Percentiles rank a stretch among this genome's conserved stretches.
Evolutionary conservation across 495 filamentous ascomycete genomes (phyloP).

Genomic region (Neurospora sp.): DNA sequence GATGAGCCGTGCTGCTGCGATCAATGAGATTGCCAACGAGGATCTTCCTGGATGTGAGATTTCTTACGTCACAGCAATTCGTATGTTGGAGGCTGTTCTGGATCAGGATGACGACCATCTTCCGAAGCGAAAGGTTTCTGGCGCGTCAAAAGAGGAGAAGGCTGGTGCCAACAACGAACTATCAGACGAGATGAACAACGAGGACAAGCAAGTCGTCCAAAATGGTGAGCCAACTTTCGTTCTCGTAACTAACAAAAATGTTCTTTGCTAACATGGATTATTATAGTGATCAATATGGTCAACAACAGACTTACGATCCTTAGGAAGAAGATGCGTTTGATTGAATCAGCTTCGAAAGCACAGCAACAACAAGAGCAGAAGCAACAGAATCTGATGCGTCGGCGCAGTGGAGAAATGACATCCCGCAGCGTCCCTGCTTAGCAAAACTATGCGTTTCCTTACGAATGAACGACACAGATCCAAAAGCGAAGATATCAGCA

Average conservation of each 20-base stretch:
- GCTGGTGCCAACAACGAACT: conserved; percentile 36
- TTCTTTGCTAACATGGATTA: conserved; percentile 6
- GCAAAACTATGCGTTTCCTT: conserved; percentile 6
- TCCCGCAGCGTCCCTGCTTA: conserved; percentile 34
- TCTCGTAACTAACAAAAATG: not conserved
- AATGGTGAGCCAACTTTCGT: conserved; percentile 42
- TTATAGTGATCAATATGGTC: conserved; percentile 38
- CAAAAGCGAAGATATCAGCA: not conserved
- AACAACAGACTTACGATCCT: conserved; percentile 27
- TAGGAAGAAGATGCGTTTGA: conserved; percentile 35
- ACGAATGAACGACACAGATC: conserved; percentile 1
- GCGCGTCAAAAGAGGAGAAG: conserved; percentile 31
- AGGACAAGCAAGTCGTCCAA: conserved; percentile 62
- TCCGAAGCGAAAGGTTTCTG: conserved; percentile 29
- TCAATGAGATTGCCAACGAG: conserved; percentile 88
- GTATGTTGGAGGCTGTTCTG: conserved; percentile 87
- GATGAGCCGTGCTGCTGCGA: conserved; percentile 89
- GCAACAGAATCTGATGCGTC: conserved; percentile 22
- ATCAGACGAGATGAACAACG: conserved; percentile 52
- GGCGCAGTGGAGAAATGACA: conserved; percentile 37
- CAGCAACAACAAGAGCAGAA: conserved; percentile 21
- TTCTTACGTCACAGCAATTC: conserved; percentile 83
- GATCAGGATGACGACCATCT: conserved; percentile 71
- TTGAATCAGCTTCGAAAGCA: conserved; percentile 31
- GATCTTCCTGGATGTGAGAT: conserved; percentile 85